Percentiles rank a stretch among this genome's conserved stretches.
Evolutionary conservation across 1,139 yeast genomes (phyloP).

Genomic region (Sugiyamaella xylanicola): DNA sequence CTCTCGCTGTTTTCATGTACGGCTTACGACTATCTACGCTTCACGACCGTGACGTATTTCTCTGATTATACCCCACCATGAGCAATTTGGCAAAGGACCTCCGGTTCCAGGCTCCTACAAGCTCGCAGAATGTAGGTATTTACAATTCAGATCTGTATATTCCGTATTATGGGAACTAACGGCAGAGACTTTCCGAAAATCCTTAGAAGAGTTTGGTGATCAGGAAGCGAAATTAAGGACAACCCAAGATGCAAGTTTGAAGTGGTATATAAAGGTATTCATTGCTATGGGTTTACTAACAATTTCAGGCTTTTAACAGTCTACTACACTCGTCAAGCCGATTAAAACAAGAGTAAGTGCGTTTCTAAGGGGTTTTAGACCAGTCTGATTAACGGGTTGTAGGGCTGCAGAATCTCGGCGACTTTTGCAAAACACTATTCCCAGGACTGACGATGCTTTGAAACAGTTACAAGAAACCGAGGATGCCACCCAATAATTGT

Average conservation of each 20-base stretch:
- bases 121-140: slow-evolving; percentile 15
- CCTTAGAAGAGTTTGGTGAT: slow-evolving; percentile 34
- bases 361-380: not conserved
- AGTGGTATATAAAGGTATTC: too few species aligned
- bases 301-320: not conserved
- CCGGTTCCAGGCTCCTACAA: slow-evolving; percentile 32
- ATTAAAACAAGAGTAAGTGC: slow-evolving; percentile 13
- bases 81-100: slow-evolving; percentile 78
- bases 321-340: slow-evolving; percentile 5
- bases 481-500: too few species aligned
- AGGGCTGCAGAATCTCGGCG: too few species aligned
- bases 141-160: too few species aligned
- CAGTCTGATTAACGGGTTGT: not conserved
- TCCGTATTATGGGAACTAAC: slow-evolving; percentile 10
- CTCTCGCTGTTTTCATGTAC: too few species aligned
- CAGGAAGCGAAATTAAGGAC: slow-evolving; percentile 30
- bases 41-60: too few species aligned
- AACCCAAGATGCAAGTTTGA: slow-evolving; percentile 28
- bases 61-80: slow-evolving; percentile 54
- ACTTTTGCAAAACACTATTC: too few species aligned
- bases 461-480: too few species aligned
- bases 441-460: too few species aligned
- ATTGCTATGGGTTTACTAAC: not conserved
- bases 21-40: too few species aligned
- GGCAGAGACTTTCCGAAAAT: slow-evolving; percentile 29